Evolutionary conservation across 2,329 filamentous ascomycete genomes (phyloP), one percentile per base, ranked within the genome.

Genomic region (Coniosporium uncinatum): DNA sequence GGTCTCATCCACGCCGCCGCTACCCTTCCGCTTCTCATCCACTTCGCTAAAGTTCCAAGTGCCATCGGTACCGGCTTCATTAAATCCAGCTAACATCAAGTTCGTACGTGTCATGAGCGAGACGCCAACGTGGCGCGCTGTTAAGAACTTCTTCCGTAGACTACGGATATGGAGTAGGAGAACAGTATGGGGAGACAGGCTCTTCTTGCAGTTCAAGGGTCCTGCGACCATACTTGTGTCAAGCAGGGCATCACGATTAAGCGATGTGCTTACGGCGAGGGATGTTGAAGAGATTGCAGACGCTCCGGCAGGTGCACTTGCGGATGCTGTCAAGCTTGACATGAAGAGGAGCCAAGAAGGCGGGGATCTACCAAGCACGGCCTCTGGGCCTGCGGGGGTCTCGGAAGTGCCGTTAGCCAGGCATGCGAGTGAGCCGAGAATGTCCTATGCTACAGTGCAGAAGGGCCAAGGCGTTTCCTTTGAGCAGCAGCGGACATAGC

Each of bases 241-340:
- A 48, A 94, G 88, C 40, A 80, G 91, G n/a, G 89, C 83, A 14
- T 79, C 87, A 18, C 76, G 85, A 14, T 68, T 95, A 34, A 81
- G 79, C 40, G 91, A 98, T 49, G 78, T 86, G 3, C 70, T 98
- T 49, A 87, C 83, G 4, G 72, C 75, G 21, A 77, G 82, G 38
- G 83, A 98, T 50, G 78, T 97, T 42, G 90, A 95, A 51, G 93
- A 97, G 65, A 86, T 96, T 46, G 91, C 91, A 1, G 84, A 90
- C 56, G 73, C 81, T 5, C 85, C 89, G 22, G 79, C 88, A 0
- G 91, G 90, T 1, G 73, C 75, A 2, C 75, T 86, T 0, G 69
- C 79, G 3, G 69, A 78, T 27, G 81, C 81, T 2, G 61, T 83
- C 8, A 75, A 73, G 49, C 50, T 66, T 36, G 63, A 34, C 51